phyloP scores from a whole-genome alignment of 306 rosid genomes.

The Luffa acutangula region DNA sequence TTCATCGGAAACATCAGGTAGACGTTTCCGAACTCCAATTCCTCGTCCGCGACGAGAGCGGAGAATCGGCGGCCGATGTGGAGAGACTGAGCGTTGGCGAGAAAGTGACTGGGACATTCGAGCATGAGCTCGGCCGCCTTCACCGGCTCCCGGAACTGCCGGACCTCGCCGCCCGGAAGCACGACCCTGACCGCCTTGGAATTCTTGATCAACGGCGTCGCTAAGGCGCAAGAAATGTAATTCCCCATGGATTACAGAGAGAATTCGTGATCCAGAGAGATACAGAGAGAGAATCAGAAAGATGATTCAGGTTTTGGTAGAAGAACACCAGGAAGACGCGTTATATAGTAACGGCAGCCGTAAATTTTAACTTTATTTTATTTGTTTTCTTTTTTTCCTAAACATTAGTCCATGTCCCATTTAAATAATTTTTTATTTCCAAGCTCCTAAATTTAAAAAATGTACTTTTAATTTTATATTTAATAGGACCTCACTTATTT shows the following conservation, averaged over 20 bases:
- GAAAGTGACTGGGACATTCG: slow-evolving; percentile 48
- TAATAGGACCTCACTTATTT: too few species aligned
- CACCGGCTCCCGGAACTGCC: slow-evolving; percentile 36
- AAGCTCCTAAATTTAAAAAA: too few species aligned
- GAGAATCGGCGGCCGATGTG: slow-evolving; percentile 63
- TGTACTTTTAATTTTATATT: too few species aligned
- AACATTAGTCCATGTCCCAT: too few species aligned
- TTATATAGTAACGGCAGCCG: neutral
- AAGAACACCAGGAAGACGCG: neutral
- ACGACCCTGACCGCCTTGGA: slow-evolving; percentile 50
- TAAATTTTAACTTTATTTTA: neutral
- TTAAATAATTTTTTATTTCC: too few species aligned
- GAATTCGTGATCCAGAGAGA: neutral
- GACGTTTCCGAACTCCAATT: slow-evolving; percentile 53
- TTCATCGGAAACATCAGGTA: slow-evolving; percentile 77
- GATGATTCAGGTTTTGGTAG: neutral
- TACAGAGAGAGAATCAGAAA: neutral
- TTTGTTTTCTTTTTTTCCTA: too few species aligned
- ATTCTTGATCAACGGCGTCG: slow-evolving; percentile 52
- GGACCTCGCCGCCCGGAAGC: slow-evolving; percentile 65
- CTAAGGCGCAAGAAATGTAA: slow-evolving; percentile 58
- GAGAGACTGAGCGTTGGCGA: slow-evolving; percentile 45
- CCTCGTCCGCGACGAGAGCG: slow-evolving; percentile 73
- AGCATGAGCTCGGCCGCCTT: slow-evolving; percentile 93
- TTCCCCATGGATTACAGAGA: slow-evolving; percentile 45